Evolutionary conservation across 1,284 basidiomycete species (phyloP).

Genomic region (Testicularia cyperi): DNA sequence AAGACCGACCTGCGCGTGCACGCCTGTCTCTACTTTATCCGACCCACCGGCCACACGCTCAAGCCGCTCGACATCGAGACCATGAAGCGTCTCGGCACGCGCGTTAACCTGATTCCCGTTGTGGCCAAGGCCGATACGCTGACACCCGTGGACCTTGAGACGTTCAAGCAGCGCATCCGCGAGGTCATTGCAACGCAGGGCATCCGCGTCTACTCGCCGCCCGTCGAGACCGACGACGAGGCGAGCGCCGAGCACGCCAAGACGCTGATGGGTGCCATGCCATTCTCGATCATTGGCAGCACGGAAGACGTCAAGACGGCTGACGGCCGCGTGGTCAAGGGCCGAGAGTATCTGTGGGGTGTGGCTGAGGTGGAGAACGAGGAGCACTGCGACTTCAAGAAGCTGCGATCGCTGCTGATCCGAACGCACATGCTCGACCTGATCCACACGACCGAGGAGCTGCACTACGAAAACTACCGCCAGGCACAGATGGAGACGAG

Average conservation of each 20-base stretch:
- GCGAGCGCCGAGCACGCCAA: constrained; percentile 83
- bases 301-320: constrained; percentile 88
- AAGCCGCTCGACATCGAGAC: constrained; percentile 99
- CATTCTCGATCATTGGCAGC: constrained; percentile 97
- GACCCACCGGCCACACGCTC: constrained; percentile 92
- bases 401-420: constrained; percentile 91
- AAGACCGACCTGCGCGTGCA: constrained; percentile 96
- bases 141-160: constrained; percentile 83
- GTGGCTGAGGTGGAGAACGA: constrained; percentile 98
- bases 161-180: constrained; percentile 91
- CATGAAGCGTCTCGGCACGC: constrained; percentile 94
- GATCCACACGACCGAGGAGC: constrained; percentile 91
- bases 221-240: constrained; percentile 88
- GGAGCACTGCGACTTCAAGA: constrained; percentile 98
- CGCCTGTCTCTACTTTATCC: constrained; percentile 95
- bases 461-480: constrained; percentile 96
- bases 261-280: constrained; percentile 78
- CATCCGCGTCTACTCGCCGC: constrained; percentile 92
- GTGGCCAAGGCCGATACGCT: constrained; percentile 95
- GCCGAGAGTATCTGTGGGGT: constrained; percentile 99
- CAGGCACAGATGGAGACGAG: constrained; percentile 99
- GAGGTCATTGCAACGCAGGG: constrained; percentile 87
- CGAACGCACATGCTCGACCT: constrained; percentile 98
- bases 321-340: constrained; percentile 92
- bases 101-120: constrained; percentile 97